Base-by-base conservation (phyloP, 2,329 filamentous ascomycete species). In the Sporothrix variecibatus region DNA sequence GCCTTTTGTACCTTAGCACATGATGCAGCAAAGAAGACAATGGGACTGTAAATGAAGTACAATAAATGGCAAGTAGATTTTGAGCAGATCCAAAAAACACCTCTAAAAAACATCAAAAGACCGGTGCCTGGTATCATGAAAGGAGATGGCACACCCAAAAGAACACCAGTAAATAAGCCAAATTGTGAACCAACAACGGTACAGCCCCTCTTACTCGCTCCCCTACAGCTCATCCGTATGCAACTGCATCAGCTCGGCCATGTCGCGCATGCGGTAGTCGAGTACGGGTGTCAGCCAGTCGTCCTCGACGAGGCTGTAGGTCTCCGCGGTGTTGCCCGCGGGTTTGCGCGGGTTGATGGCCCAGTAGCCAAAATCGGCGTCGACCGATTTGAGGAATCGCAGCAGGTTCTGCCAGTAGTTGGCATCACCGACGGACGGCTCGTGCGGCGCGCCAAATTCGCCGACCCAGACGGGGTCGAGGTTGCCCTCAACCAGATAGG, bases 341-440 rank as follows among this genome's bases (percentile, higher is more conserved):
- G 89, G 88, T 81, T 93, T 92, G 65, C 88, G 84, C 53, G 90
- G 88, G 81, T 92, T 92, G 77, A 92, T 79, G 20, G 90, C 90
- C 91, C 91, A 93, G 81, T 92, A 93, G 7, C 88, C 91, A 82
- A 91, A 91, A 77, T 92, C 90, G 11, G 88, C 88, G 77, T 91
- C 89, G 70, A 89, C 81, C 2, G 83, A 81, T 78, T 86, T 85
- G 74, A 92, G 83, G 80, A 87, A 91, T 38, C 83, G 84, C 82
- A 91, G 82, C 80, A 92, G 80, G 79, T 92, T 89, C 60, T 82
- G 81, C 91, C 90, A 92, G 82, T 92, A 93, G 78, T 90, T 89
- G 73, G 84, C 83, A 76, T 91, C 89, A 8, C 89, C 88, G 9
- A 85, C 81, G 46, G 84, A 85, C 0, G 89, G 89, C 6, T 80